A percentile compares a stretch with the other conserved stretches of the same genome.
Conservation (phyloP, 257 asterid species). For the Ajuga chamaepitys region DNA sequence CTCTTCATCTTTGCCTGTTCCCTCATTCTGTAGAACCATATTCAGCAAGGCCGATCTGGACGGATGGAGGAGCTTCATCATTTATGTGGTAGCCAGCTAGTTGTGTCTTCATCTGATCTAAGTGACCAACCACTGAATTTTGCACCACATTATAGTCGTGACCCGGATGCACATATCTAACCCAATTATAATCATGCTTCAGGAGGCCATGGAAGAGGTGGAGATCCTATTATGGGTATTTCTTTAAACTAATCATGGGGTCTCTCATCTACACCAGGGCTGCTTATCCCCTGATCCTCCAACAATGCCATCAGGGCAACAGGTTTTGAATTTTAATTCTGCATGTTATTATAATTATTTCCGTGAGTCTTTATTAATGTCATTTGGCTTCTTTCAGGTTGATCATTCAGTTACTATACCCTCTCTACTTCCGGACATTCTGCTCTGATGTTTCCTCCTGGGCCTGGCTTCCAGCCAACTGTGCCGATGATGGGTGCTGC, state of each 20-base stretch:
- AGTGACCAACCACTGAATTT: constrained; percentile 64
- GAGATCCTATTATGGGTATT: constrained; percentile 40
- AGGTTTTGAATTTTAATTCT: constrained; percentile 36
- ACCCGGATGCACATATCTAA: constrained; percentile 38
- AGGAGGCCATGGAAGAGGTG: constrained; percentile 42
- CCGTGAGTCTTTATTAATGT: constrained; percentile 7
- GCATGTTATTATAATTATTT: constrained; percentile 1
- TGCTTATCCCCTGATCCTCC: constrained; percentile 52
- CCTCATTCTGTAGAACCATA: constrained; percentile 37
- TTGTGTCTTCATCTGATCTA: constrained; percentile 37
- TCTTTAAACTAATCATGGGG: constrained; percentile 63
- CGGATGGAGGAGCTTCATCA: constrained; percentile 48
- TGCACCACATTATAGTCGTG: constrained; percentile 53
- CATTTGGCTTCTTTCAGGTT: constrained; percentile 36
- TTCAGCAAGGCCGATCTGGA: constrained; percentile 39
- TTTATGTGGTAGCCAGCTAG: constrained; percentile 28
- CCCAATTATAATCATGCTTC: constrained; percentile 37
- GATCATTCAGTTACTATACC: constrained; percentile 54
- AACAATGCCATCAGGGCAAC: constrained; percentile 45
- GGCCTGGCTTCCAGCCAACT: constrained; percentile 60
- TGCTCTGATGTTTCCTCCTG: constrained; percentile 56
- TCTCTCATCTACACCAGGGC: constrained; percentile 53
- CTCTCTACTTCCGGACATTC: constrained; percentile 59
- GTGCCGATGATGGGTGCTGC: constrained; percentile 44
- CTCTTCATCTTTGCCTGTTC: constrained; percentile 40